Base-by-base conservation (phyloP, 768 basidiomycete species). In the Mycena rosella region DNA sequence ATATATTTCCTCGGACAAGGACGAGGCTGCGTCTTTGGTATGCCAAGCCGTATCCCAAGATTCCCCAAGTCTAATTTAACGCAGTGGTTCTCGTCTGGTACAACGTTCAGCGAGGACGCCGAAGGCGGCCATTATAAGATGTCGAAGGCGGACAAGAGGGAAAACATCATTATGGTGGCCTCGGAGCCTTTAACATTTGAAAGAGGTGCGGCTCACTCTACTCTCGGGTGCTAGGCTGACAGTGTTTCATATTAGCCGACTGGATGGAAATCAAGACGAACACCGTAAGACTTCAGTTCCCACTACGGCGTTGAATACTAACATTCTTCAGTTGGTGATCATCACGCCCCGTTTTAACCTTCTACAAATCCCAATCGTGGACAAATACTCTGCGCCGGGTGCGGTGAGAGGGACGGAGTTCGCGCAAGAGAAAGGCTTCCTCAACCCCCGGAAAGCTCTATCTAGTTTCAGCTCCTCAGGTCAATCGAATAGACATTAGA, bases 261-360 rank as follows among this genome's bases (percentile, higher is more conserved):
- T 99, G 98, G 98, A 96, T 98, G 92, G 98, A 98, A 78, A 96
- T 99, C 74, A 93, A 92, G 77, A 97, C 95, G 15, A 98, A 99
- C 34, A 71, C 70, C 3, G 66, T 71, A 38, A 48, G 5, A 20
- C 29, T 59, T 56, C 22, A 2, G 29, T 34, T 54, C 24, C 17
- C n/a, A n/a, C 32, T 52, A 3, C 17, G 22, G 4, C 49, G 24
- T 59, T 24, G 18, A 17, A 18, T 20, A 3, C 49, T 40, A 13
- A 61, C 36, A 3, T 14, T 44, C 30, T 30, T 42, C 91, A 94
- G 70, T 93, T 98, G 91, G 91, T 96, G 26, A 90, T 98, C 54
- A 93, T 98, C 72, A 99, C 97, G 0, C 94, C 94, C 42, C 96
- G 95, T 84, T 96, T 97, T 89, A 98, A 98, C 76, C 78, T 98